phyloP scores from a whole-genome alignment of 2,329 filamentous ascomycete genomes.

The Albifimbria verrucaria region DNA sequence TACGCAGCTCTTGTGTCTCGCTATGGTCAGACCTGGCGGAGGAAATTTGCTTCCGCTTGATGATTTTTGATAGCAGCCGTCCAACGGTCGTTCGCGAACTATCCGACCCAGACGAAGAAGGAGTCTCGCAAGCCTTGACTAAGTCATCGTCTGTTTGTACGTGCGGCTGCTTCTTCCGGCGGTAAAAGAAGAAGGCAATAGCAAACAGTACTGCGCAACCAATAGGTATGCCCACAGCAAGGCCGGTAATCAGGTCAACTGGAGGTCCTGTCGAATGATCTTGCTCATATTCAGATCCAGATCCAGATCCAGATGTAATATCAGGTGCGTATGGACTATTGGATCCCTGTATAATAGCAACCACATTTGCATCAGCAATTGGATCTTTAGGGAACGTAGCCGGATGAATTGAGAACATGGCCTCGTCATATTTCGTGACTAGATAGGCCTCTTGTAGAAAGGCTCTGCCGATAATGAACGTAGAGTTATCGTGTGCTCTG shows the following conservation, averaged over 20 bases:
- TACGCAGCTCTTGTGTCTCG: not conserved
- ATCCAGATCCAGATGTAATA: no score
- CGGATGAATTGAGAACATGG: conserved; percentile 52
- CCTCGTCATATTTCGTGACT: conserved; percentile 53
- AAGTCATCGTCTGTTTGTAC: no score
- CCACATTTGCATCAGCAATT: conserved; percentile 34
- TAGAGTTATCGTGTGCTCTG: conserved; percentile 47
- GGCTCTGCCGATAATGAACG: conserved; percentile 62
- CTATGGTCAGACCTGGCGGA: not conserved
- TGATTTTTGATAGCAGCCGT: not conserved
- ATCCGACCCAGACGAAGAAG: no score
- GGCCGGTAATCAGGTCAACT: no score
- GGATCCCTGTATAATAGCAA: conserved; percentile 37
- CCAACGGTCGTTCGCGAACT: no score
- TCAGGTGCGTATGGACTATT: conserved; percentile 46
- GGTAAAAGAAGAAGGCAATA: no score
- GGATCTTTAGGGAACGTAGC: conserved; percentile 48
- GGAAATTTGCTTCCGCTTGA: not conserved
- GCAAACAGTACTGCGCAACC: no score
- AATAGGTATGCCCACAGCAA: no score
- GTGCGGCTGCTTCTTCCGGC: no score
- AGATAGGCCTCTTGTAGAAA: conserved; percentile 69
- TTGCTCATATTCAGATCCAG: no score
- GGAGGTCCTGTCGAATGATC: no score
- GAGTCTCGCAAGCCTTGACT: no score